Base-by-base conservation (phyloP, 768 basidiomycete species). In the Mycena chlorophos region DNA sequence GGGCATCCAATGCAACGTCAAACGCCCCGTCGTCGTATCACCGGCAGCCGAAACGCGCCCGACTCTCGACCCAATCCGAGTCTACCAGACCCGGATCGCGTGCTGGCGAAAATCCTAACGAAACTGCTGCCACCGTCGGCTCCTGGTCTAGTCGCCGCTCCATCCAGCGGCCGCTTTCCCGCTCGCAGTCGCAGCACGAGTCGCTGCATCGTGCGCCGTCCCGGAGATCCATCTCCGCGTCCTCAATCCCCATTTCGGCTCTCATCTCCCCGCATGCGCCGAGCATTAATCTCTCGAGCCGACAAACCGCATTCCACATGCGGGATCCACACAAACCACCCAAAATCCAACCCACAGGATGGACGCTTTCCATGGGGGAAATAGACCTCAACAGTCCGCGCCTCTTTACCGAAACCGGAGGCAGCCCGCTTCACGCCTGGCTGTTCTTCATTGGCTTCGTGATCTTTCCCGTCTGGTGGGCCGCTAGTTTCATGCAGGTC, bases 391-490 rank as follows among this genome's bases (percentile, higher is more conserved):
- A 49, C 27, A 27, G 50, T 16, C 58, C 56, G 60, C 60, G 60
- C 19, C 31, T 54, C 17, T 65, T 58, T 58, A 56, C 56, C 17
- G 64, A 63, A 49, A 52, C 56, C 6, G 64, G 64, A 23, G 64
- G 64, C 30, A 63, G 61, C 51, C 74, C 82, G 2, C 51, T 75
- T 17, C 81, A 82, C 38, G 81, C 79, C 5, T 83, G 82, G 82
- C 70, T 74, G 19, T 83, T 83, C 66, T 82, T 80, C 61, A 34
- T 79, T 19, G 82, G 80, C 16, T 82, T 83, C 58, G 54, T 82
- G 20, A 58, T 81, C 23, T 82, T 82, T 53, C 80, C 81, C 8
- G 52, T 81, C 13, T 83, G 82, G 82, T 83, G 80, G 78, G 52
- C 79, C 48, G 80, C 78, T 16, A 70, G 25, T 63, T 81, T 75